Conservation (phyloP, 1,284 basidiomycete genomes). For the Marasmius oreades region DNA sequence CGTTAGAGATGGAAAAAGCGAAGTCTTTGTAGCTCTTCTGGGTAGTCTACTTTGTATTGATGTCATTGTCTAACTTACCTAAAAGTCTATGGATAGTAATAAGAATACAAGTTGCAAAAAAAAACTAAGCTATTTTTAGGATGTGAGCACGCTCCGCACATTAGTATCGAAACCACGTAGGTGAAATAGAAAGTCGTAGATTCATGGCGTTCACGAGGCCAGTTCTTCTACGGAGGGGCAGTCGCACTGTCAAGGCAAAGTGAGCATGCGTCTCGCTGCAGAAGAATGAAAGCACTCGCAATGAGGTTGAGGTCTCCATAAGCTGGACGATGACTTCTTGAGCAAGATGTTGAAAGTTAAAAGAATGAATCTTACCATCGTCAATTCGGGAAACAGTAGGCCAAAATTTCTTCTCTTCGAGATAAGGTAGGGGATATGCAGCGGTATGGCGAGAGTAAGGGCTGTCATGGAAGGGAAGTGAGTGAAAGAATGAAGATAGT, state of each 20-base stretch:
- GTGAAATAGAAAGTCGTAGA: conserved; percentile 31
- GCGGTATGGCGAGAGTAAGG: conserved; percentile 87
- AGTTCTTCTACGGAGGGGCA: conserved; percentile 86
- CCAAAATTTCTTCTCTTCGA: conserved; percentile 91
- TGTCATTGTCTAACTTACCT: not conserved
- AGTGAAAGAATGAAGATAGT: not conserved
- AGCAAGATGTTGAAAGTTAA: conserved; percentile 9
- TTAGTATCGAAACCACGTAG: conserved; percentile 32
- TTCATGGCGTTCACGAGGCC: conserved; percentile 25
- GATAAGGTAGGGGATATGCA: conserved; percentile 77
- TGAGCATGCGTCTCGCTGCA: conserved; percentile 12
- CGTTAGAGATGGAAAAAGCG: conserved; percentile 19
- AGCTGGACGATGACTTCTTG: conserved; percentile 35
- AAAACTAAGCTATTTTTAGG: conserved; percentile 18
- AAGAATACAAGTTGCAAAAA: conserved; percentile 21
- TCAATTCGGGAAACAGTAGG: conserved; percentile 87
- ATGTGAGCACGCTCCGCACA: conserved; percentile 34
- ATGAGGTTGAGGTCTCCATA: conserved; percentile 82
- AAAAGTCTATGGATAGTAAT: not conserved
- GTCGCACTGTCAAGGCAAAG: conserved; percentile 58
- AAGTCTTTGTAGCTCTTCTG: not conserved
- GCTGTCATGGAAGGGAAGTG: conserved; percentile 30
- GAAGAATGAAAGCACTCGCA: conserved; percentile 43
- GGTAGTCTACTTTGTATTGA: too few species aligned
- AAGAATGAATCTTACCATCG: conserved; percentile 62